phyloP scores from a whole-genome alignment of 1,284 basidiomycete species.

The Austroboletus niveus region DNA sequence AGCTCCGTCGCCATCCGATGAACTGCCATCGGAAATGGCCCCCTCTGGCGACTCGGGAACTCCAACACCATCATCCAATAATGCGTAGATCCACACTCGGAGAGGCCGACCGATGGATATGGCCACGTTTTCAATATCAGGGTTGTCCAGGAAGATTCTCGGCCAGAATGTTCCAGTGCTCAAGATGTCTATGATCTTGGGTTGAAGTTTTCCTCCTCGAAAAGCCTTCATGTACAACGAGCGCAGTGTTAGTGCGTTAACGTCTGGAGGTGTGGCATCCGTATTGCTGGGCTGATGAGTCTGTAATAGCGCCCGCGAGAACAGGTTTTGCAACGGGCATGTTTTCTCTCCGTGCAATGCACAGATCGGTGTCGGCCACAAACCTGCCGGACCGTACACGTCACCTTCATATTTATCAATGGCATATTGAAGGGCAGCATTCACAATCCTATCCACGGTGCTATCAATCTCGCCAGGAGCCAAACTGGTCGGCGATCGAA shows the following conservation, averaged over 20 bases:
- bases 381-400: slow-evolving; percentile 30
- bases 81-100: slow-evolving; percentile 64
- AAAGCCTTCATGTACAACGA: slow-evolving; percentile 60
- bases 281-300: slow-evolving; percentile 27
- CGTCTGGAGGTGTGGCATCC: slow-evolving; percentile 30
- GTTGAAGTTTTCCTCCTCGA: slow-evolving; percentile 54
- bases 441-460: slow-evolving; percentile 67
- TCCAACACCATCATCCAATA: slow-evolving; percentile 66
- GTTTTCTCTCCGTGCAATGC: slow-evolving; percentile 53
- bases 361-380: slow-evolving; percentile 57
- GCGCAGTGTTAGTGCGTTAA: slow-evolving; percentile 10
- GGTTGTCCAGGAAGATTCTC: slow-evolving; percentile 70
- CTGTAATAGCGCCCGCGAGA: slow-evolving; percentile 45
- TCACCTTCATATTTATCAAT: slow-evolving; percentile 53
- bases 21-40: slow-evolving; percentile 11
- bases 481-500: slow-evolving; percentile 46
- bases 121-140: slow-evolving; percentile 64
- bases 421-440: slow-evolving; percentile 73
- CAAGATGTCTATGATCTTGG: slow-evolving; percentile 57
- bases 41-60: slow-evolving; percentile 39
- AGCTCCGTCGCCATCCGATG: slow-evolving; percentile 18
- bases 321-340: slow-evolving; percentile 51
- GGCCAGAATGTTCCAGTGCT: slow-evolving; percentile 68
- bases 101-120: slow-evolving; percentile 61
- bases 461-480: slow-evolving; percentile 60